Evolutionary conservation across 495 filamentous ascomycete species (phyloP), one percentile per base, ranked within the genome.

Genomic region (Penicillium angulare): DNA sequence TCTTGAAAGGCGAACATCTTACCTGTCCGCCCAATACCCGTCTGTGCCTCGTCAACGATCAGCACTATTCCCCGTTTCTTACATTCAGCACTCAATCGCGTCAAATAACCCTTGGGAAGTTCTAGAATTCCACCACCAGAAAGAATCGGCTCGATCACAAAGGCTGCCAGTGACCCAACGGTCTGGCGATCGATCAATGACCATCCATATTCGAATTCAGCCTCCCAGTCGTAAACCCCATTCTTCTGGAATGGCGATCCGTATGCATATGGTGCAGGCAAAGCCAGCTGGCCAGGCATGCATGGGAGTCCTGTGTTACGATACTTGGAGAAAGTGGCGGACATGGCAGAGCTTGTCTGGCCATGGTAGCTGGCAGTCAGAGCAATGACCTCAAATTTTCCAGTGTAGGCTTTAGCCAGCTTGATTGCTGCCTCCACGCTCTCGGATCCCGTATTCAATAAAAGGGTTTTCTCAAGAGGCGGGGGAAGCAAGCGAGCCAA

Each of bases 351-450:
- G 0, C 68, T 66, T 0, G 76, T 80, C 26, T 79, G 57, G 5
- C 81, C 81, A 46, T 84, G 80, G 64, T 75, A 84, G 21, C 73
- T 76, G 5, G 74, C 74, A 10, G 63, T 66, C 5, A 84, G 63
- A 0, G 70, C 80, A 16, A 84, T 74, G 42, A 85, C 68, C 55
- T 84, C 80, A 40, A 73, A 82, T 21, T 78, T 78, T 1, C 79
- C 79, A 0, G 80, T 83, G 45, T 75, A 80, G 5, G 66, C 50
- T 50, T 83, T 83, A 16, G 80, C 80, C 51, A 85, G 66, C 31
- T 78, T 75, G 48, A 81, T 75, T 7, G 79, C 79, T 0, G 76
- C 77, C 42, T 83, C 79, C 43, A 71, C 80, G 42, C 66, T 69
- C 53, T 83, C 79, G n/a, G 73, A 74, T 0, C 79, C 79, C 0